phyloP scores from a whole-genome alignment of 2,329 filamentous ascomycete species.

The Paraphoma chrysanthemicola region DNA sequence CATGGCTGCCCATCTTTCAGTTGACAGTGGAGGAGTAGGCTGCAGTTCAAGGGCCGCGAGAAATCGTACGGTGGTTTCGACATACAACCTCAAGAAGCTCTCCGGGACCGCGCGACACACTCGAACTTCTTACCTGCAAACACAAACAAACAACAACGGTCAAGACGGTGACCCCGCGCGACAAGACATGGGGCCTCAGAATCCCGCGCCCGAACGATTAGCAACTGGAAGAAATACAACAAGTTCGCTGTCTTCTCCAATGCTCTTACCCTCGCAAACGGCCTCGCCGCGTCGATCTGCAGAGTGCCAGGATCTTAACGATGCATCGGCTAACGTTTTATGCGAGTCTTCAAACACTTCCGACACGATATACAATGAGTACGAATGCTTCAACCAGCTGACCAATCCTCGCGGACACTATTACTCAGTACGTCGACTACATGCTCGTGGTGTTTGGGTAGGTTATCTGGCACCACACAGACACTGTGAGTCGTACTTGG shows the following conservation, averaged over 20 bases:
- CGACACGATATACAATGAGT: background rate
- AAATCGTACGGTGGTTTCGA: conserved; percentile 1
- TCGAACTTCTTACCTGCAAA: background rate
- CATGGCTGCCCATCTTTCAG: background rate
- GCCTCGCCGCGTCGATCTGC: too few species aligned
- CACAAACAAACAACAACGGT: background rate
- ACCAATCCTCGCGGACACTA: conserved; percentile 15
- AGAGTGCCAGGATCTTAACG: too few species aligned
- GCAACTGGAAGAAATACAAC: background rate
- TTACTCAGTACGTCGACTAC: conserved; percentile 18
- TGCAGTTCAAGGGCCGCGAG: background rate
- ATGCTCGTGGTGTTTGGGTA: conserved; percentile 26
- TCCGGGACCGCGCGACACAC: background rate
- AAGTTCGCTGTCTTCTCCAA: background rate
- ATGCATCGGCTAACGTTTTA: too few species aligned
- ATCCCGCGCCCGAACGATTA: background rate
- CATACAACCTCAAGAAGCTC: conserved; percentile 6
- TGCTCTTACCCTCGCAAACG: too few species aligned
- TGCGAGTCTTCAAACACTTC: too few species aligned
- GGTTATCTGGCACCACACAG: conserved; percentile 24
- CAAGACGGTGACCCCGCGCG: background rate
- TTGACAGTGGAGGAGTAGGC: background rate
- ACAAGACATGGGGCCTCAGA: background rate
- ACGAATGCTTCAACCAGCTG: conserved; percentile 12
- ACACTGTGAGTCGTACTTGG: conserved; percentile 14